phyloP scores from a whole-genome alignment of 139 green algal genomes.

The Mychonastes homosphaera region DNA sequence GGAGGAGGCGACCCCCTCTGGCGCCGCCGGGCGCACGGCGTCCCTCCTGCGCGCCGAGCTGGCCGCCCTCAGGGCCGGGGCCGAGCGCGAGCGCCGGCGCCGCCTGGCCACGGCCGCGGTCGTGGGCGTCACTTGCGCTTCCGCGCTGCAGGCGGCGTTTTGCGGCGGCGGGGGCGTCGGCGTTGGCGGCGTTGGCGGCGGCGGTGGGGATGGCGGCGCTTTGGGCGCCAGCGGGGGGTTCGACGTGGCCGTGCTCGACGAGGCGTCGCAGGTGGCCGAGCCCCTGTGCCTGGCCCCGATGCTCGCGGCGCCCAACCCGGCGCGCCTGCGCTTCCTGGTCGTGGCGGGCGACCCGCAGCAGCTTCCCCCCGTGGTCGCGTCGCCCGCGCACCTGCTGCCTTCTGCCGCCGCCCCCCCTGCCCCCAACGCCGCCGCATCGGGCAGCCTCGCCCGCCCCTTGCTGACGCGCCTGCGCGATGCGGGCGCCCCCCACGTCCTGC shows the following conservation, averaged over 20 bases:
- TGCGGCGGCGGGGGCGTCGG: background rate
- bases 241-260: conserved; percentile 75
- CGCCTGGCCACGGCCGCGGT: conserved; percentile 45
- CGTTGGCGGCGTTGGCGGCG: background rate
- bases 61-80: conserved; percentile 40
- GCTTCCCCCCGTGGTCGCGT: conserved; percentile 66
- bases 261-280: conserved; percentile 75
- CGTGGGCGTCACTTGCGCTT: conserved; percentile 71
- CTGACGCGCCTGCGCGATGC: too few species aligned
- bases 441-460: too few species aligned
- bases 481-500: too few species aligned
- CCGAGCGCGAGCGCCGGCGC: conserved; percentile 42
- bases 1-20: too few species aligned
- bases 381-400: conserved; percentile 36
- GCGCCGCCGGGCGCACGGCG: conserved; percentile 5
- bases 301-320: conserved; percentile 33
- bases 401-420: too few species aligned
- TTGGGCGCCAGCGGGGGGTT: conserved; percentile 30
- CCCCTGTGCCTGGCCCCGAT: conserved; percentile 62
- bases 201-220: conserved; percentile 10
- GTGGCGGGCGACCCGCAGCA: conserved; percentile 74
- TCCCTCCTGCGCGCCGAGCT: too few species aligned
- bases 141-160: conserved; percentile 27
- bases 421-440: too few species aligned
- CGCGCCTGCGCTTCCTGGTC: conserved; percentile 43